phyloP scores from a whole-genome alignment of 768 basidiomycete genomes.

The Lactarius hengduanensis region DNA sequence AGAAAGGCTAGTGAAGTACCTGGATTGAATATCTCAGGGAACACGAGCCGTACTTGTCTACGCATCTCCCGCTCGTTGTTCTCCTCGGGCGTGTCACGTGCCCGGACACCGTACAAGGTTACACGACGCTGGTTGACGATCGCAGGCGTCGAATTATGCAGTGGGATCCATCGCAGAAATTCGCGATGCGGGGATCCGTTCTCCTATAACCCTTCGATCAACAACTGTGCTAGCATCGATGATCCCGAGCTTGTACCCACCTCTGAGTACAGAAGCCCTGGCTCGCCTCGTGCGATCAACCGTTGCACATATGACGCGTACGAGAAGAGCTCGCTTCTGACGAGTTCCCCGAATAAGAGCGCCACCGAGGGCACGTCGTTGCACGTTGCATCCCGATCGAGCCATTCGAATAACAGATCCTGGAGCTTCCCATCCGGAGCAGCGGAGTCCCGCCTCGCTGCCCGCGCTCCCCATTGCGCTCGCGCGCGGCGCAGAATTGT shows the following conservation, averaged over 20 bases:
- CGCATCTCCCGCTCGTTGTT: constrained; percentile 67
- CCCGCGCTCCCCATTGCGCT: constrained; percentile 58
- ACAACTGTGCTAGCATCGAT: neutral
- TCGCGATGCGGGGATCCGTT: constrained; percentile 61
- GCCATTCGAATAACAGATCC: constrained; percentile 78
- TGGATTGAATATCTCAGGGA: constrained; percentile 60
- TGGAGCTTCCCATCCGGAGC: constrained; percentile 66
- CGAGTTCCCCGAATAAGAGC: constrained; percentile 67
- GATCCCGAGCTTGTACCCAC: constrained; percentile 38
- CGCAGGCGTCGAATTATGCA: constrained; percentile 58
- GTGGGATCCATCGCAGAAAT: constrained; percentile 70
- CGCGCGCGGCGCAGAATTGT: constrained; percentile 66
- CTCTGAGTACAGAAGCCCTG: constrained; percentile 52
- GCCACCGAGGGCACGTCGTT: constrained; percentile 60
- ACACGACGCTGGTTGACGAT: constrained; percentile 67
- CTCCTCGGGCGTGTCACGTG: constrained; percentile 71
- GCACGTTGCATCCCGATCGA: constrained; percentile 63
- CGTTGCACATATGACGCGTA: constrained; percentile 75
- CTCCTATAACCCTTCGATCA: constrained; percentile 36
- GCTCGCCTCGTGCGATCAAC: constrained; percentile 76
- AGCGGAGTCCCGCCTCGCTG: constrained; percentile 57
- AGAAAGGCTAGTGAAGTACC: constrained; percentile 6
- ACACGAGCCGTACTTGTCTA: constrained; percentile 58
- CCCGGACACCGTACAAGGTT: constrained; percentile 65
- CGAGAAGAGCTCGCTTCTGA: constrained; percentile 68